Base-by-base conservation (phyloP, 192 early-diverging fungal genomes). In the Linnemannia zychae region DNA sequence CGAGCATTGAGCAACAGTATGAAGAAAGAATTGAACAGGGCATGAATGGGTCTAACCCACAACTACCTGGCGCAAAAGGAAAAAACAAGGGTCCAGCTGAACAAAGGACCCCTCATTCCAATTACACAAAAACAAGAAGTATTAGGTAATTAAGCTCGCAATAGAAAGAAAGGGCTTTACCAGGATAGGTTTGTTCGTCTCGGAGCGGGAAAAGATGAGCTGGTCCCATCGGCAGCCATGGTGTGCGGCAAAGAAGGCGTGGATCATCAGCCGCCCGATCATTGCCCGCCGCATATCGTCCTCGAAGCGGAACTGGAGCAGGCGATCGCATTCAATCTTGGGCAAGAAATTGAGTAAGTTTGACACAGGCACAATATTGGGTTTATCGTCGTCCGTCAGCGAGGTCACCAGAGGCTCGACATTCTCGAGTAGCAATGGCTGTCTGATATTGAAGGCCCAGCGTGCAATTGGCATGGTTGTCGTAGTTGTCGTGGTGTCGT, bases 361-460 rank as follows among this genome's bases (percentile, higher is more conserved):
- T 4, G 83, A 75, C 3, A 73, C 46, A 17, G 83, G 83, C 5
- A 85, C 83, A 24, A 85, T 85, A 24, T 79, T 79, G 74, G 74
- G 69, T 11, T 40, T 76, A 44, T 72, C 50, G 12, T 78, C 70
- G 24, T 71, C 83, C 37, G 74, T 79, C 16, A 85, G 72, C 17
- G 83, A 79, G 4, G 83, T 85, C 3, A 85, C 83, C 49, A 85
- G 28, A 2, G 83, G 70, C 48, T 76, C 60, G 36, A 85, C 74
- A 47, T 85, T 53, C 70, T 85, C 83, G 38, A 85, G 74, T 33
- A 85, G 47, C 3, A 85, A 50, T 24, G 77, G 68, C 63, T 85
- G 83, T 18, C 83, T 77, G 50, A 85, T 85, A 37, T 85, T 78
- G 38, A 85, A 85, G 33, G 83, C 83, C 83, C 83, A 85, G 38